Evolutionary conservation across 169 alveolate genomes (phyloP), one percentile per base, ranked within the genome.

Genomic region (Plasmodium coatneyi): DNA sequence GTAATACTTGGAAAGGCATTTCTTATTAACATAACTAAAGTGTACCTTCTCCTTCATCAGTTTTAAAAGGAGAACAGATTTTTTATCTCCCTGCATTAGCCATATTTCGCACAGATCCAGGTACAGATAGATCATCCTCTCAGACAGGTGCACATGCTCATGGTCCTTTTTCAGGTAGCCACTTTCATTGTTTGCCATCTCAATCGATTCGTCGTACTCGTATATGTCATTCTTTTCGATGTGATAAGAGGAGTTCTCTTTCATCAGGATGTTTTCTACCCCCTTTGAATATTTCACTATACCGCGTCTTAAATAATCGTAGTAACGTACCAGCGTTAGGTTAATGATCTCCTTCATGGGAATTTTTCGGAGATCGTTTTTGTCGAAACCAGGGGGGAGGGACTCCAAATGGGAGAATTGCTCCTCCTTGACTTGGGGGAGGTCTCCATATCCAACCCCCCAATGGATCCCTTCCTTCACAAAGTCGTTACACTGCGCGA

Each of bases 21-120:
- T 91, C 49, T 66, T 91, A 80, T 56, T 70, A 4, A 91, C 19
- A 91, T 91, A 91, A 71, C 46, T 70, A 52, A 91, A 91, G 39
- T 80, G 72, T 19, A 91, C 80, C 82, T 81, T 70, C 16, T 91
- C 84, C 83, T 91, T 91, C 39, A 91, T 36, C 32, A 91, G 71
- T 91, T 91, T 91, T 71, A 91, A 66, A 28, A 91, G 49, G 19
- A 34, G 25, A 5, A 91, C 74, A 2, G 86, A 28, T 71, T 39
- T 80, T 22, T 22, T 46, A 71, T 80, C 54, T 49, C 95, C 95
- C 16, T 66, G 84, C 28, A 71, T 41, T 30, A 91, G 76, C 95
- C 95, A 91, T 22, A 91, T 43, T 71, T 91, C 95, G 46, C 95
- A 91, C 83, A 91, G 12, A 71, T 91, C 95, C 39, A 91, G 83